phyloP scores from a whole-genome alignment of 306 rosid species.

The Lathyrus tuberosus region DNA sequence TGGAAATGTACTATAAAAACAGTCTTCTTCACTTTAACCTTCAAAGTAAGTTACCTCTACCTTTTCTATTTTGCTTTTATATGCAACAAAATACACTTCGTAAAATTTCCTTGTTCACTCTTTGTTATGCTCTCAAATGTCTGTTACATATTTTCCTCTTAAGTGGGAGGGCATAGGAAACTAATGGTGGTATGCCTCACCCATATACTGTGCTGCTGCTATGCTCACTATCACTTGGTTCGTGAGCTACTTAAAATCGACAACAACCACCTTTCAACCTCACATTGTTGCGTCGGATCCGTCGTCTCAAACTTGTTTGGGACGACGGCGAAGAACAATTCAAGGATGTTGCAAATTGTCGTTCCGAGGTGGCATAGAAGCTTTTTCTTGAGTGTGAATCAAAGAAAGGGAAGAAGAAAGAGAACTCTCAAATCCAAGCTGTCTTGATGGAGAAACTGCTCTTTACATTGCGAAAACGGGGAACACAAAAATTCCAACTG shows the following conservation, averaged over 20 bases:
- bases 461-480: too few species aligned
- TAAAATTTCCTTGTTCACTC: too few species aligned
- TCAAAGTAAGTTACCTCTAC: too few species aligned
- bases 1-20: too few species aligned
- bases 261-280: conserved; percentile 81
- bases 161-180: conserved; percentile 89
- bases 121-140: conserved; percentile 38
- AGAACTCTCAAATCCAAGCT: too few species aligned
- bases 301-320: conserved; percentile 81
- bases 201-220: conserved; percentile 84
- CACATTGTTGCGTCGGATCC: conserved; percentile 75
- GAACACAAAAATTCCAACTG: too few species aligned
- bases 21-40: too few species aligned
- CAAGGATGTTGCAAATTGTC: conserved; percentile 61
- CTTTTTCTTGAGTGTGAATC: conserved; percentile 68
- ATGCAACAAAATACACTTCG: too few species aligned
- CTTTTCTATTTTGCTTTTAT: too few species aligned
- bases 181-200: conserved; percentile 91
- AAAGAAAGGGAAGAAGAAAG: conserved; percentile 46
- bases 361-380: conserved; percentile 62
- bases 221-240: conserved; percentile 81
- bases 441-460: too few species aligned
- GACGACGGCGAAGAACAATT: conserved; percentile 74
- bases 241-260: conserved; percentile 73
- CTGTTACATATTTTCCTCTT: conserved; percentile 70